Base-by-base conservation (phyloP, 192 early-diverging fungal species). In the Coemansia sp. region DNA sequence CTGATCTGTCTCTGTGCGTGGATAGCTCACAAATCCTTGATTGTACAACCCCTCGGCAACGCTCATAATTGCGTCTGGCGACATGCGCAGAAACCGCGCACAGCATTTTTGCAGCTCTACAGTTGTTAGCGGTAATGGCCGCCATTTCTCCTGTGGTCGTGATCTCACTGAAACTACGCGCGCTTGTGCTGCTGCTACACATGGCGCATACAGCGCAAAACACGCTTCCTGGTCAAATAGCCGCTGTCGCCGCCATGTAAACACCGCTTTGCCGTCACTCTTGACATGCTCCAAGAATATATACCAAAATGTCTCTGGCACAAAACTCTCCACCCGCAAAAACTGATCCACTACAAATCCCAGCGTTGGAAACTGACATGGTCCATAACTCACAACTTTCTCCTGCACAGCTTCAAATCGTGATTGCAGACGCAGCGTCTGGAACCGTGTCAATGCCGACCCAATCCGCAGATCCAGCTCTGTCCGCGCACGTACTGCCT, bases 291-390 rank as follows among this genome's bases (percentile, higher is more conserved):
- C 71, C 19, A 94, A 68, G 39, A 89, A 85, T 7, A 99, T 84
- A 41, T 87, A 87, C 97, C 97, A 99, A 67, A 97, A 98, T 6
- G 65, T 60, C 69, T 99, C 97, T n/a, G 90, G 83, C 1, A 90
- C 82, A 83, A 99, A 99, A 23, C 78, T 78, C 50, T 92, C 83
- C 6, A 87, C 84, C 55, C 87, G 84, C 45, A 85, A 67, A 65
- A 86, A 97, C 59, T 89, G 87, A 57, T 95, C 92, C 6, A 98
- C 96, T 6, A 98, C 88, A 74, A 98, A 98, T 0, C 95, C 97
- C 11, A 98, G 63, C 0, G 95, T 98, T 3, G 96, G 96, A 50
- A 98, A 96, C 75, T 98, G 97, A 72, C 97, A 98, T 10, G 92
- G 85, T 6, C 95, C 96, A 80, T 91, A 97, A 72, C 92, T 94